Percentiles rank a stretch among this genome's conserved stretches.
phyloP scores from a whole-genome alignment of 2,329 filamentous ascomycete genomes.

The Cladosporium sp. region DNA sequence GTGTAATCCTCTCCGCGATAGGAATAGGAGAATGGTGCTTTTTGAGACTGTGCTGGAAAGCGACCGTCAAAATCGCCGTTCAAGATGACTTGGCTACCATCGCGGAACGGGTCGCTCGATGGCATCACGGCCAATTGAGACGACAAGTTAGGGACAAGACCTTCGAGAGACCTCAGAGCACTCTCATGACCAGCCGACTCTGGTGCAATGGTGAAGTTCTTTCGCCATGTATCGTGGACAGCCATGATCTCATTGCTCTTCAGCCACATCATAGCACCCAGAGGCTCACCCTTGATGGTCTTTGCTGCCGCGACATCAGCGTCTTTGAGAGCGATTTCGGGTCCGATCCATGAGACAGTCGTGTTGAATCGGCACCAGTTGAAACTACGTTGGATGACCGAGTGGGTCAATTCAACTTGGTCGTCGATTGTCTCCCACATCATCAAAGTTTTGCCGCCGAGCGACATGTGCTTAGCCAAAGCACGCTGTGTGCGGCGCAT shows the following conservation, averaged over 20 bases:
- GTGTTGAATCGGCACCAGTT: slow-evolving; percentile 47
- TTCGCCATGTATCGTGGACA: slow-evolving; percentile 39
- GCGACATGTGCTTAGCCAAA: slow-evolving; percentile 43
- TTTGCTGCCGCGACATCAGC: slow-evolving; percentile 30
- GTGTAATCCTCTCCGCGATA: slow-evolving; percentile 11
- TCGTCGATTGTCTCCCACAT: slow-evolving; percentile 45
- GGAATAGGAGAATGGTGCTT: slow-evolving; percentile 14
- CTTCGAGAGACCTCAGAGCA: slow-evolving; percentile 13
- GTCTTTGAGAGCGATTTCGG: slow-evolving; percentile 35
- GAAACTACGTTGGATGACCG: slow-evolving; percentile 40
- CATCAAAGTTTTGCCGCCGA: slow-evolving; percentile 40
- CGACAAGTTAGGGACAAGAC: slow-evolving; percentile 23
- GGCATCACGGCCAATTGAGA: slow-evolving; percentile 21
- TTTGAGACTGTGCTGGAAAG: slow-evolving; percentile 11
- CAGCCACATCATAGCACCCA: slow-evolving; percentile 45
- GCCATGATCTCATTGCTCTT: slow-evolving; percentile 44
- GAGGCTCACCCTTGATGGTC: slow-evolving; percentile 30
- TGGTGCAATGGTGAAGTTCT: slow-evolving; percentile 16
- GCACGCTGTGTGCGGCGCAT: slow-evolving; percentile 42
- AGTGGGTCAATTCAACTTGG: slow-evolving; percentile 35
- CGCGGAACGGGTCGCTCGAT: slow-evolving; percentile 2
- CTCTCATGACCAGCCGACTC: slow-evolving; percentile 11
- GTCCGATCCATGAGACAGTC: slow-evolving; percentile 42
- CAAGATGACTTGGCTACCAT: slow-evolving; percentile 10
- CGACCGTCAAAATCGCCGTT: slow-evolving; percentile 13